Base-by-base conservation (phyloP, 176 grass and related monocot species). In the Hordeum vulgare region DNA sequence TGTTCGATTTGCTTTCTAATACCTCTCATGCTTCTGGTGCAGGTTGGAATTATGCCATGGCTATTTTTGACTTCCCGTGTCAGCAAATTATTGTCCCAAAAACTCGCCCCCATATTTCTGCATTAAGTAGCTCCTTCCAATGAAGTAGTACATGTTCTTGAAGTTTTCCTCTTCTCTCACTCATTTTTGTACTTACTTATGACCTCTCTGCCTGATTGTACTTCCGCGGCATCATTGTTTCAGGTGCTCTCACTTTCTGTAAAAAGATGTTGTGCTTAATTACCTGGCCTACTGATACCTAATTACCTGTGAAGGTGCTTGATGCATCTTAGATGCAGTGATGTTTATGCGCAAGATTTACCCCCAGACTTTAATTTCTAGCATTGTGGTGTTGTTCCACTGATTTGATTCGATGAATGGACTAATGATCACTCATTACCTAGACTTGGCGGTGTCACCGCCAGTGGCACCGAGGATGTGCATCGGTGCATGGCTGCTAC, bases 41-140 rank as follows among this genome's bases (percentile, higher is more conserved):
- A 98, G 96, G 93, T 98, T 74, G 96, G 96, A 80, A 95, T 98
- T 54, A 15, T 93, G 27, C 96, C 96, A 9, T 98, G 96, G 96
- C 90, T 98, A 75, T 81, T 93, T 95, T 83, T 98, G 26, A 90
- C 89, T 27, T 86, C 82, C 56, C 90, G 68, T 6, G 89, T 95
- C 29, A 90, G 90, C 88, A 98, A 95, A 64, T 81, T 91, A 14
- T 79, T 93, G 17, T 91, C 89, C 77, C 65, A 95, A 69, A 95
- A 89, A 66, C 53, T 89, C 21, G 83, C 54, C 6, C 83, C 78
- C 26, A 85, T 89, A 40, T 89, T 89, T 71, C 78, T 89, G 20
- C 78, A 85, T 26, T 58, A 56, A 49, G 40, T 85, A 81, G 54
- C 51, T 42, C 23, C 21, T 59, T 9, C 13, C 2, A 14, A 26